Conservation (phyloP, 2,329 filamentous ascomycete genomes). For the Pseudopithomyces maydicus region DNA sequence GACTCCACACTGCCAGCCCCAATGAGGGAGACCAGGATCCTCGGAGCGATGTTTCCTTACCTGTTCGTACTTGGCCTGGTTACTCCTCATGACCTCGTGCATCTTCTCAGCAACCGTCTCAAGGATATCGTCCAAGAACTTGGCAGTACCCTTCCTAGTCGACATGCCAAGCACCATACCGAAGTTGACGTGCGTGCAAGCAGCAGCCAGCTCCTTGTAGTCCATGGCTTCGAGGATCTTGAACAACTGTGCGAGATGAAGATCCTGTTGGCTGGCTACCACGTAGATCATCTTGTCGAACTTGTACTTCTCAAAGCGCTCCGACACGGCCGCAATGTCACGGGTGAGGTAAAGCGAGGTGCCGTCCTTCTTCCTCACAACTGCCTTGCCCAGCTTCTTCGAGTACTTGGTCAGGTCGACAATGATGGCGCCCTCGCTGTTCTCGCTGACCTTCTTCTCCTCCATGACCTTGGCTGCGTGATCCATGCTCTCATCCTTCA, state of each 20-base stretch:
- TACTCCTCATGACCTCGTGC: conserved; percentile 96
- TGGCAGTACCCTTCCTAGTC: conserved; percentile 65
- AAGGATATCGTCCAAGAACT: conserved; percentile 56
- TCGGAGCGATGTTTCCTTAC: not conserved
- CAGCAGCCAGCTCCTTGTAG: conserved; percentile 61
- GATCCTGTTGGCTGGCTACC: conserved; percentile 67
- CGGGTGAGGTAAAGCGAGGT: conserved; percentile 72
- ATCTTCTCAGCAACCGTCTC: conserved; percentile 82
- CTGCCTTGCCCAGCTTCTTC: conserved; percentile 70
- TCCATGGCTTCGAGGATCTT: conserved; percentile 68
- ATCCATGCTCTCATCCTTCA: conserved; percentile 66
- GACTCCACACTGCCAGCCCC: not conserved
- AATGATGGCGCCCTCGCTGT: conserved; percentile 68
- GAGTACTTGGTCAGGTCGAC: conserved; percentile 73
- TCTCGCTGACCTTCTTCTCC: conserved; percentile 65
- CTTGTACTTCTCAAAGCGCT: conserved; percentile 65
- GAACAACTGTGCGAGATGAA: conserved; percentile 68
- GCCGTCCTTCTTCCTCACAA: conserved; percentile 70
- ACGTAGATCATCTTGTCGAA: conserved; percentile 74
- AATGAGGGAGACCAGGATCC: no score
- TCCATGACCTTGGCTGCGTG: conserved; percentile 63
- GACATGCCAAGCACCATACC: conserved; percentile 71
- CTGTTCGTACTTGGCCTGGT: conserved; percentile 77
- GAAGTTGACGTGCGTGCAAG: conserved; percentile 68
- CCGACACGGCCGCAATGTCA: conserved; percentile 69